Evolutionary conservation across 495 filamentous ascomycete genomes (phyloP).

Genomic region (Lindgomyces ingoldianus): DNA sequence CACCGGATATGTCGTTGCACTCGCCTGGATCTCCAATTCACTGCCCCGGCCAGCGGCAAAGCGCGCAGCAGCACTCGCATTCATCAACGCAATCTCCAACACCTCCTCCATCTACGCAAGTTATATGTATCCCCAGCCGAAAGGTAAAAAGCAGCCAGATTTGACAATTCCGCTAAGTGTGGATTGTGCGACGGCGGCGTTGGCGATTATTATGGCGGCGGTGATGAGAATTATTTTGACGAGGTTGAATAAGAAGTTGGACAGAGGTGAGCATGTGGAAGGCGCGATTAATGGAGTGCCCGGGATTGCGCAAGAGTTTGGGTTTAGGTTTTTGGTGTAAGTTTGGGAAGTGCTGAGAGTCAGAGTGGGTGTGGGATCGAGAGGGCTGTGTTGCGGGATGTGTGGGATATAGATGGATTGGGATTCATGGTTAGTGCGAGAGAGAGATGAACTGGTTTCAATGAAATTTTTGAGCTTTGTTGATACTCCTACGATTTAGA

Average conservation of each 20-base stretch:
- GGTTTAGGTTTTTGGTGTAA: conserved; percentile 64
- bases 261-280: conserved; percentile 51
- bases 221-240: conserved; percentile 65
- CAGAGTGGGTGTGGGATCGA: neutral
- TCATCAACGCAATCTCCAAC: conserved; percentile 82
- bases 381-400: neutral
- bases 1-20: conserved; percentile 66
- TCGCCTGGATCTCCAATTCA: conserved; percentile 79
- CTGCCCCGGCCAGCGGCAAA: conserved; percentile 83
- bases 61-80: conserved; percentile 75
- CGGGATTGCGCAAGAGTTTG: conserved; percentile 57
- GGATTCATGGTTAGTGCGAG: too few species aligned
- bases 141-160: conserved; percentile 30
- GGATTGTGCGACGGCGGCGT: conserved; percentile 66
- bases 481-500: too few species aligned
- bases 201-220: conserved; percentile 68
- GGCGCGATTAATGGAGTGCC: conserved; percentile 50
- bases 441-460: too few species aligned
- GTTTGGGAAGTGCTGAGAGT: neutral
- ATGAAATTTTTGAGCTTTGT: too few species aligned
- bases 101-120: conserved; percentile 68
- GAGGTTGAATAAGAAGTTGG: conserved; percentile 72
- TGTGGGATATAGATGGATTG: neutral
- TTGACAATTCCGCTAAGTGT: conserved; percentile 69
- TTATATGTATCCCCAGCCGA: conserved; percentile 66